Evolutionary conservation across 441 rosid species (phyloP).

Genomic region (Sinapis alba): DNA sequence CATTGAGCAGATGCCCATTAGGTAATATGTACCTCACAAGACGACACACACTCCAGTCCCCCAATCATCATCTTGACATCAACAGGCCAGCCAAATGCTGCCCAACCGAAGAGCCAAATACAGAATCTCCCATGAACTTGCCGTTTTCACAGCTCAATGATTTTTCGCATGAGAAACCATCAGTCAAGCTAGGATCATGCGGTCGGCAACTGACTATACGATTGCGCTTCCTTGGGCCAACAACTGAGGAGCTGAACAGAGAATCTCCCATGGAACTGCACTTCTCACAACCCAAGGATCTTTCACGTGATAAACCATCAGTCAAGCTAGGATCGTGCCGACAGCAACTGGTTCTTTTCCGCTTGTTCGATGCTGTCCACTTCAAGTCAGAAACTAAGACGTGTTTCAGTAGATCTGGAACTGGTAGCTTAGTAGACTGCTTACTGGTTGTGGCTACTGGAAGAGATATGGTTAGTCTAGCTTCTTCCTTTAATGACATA

Average conservation of each 20-base stretch:
- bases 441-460: constrained; percentile 34
- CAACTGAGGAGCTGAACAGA: constrained; percentile 48
- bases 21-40: constrained; percentile 37
- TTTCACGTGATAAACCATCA: constrained; percentile 12
- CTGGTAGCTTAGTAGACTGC: constrained; percentile 24
- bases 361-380: constrained; percentile 64
- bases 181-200: constrained; percentile 36
- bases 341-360: constrained; percentile 47
- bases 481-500: background rate
- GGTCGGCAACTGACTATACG: constrained; percentile 43
- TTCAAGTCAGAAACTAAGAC: constrained; percentile 54
- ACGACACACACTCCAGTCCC: background rate
- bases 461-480: constrained; percentile 29
- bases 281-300: constrained; percentile 57
- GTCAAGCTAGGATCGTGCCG: constrained; percentile 35
- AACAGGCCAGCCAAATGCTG: background rate
- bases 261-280: constrained; percentile 64
- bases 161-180: constrained; percentile 18
- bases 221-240: constrained; percentile 56
- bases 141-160: constrained; percentile 61
- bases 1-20: constrained; percentile 43
- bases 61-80: constrained; percentile 50
- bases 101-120: too few species aligned
- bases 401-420: constrained; percentile 64
- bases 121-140: constrained; percentile 46